These are phyloP conservation scores for Apophysomyces variabilis DNA, from an alignment of 371 early-diverging fungal genomes.

Conservation along the genomic window DNA sequence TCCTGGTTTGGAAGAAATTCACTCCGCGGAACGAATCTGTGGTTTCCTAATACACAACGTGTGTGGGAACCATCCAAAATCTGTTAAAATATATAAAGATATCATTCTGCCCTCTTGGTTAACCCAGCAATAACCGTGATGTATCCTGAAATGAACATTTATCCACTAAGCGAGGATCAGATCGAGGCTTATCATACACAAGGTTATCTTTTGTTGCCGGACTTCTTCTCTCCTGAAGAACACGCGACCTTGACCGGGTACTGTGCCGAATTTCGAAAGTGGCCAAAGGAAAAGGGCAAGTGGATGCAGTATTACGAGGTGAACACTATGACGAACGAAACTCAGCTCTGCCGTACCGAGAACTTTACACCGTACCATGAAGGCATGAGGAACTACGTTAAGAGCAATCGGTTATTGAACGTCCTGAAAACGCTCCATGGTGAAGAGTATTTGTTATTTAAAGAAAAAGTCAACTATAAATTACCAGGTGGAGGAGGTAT, in stretches of 20 bases:
- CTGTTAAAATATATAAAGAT: too few species aligned
- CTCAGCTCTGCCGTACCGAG: slow-evolving; percentile 60
- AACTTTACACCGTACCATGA: slow-evolving; percentile 59
- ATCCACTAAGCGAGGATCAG: slow-evolving; percentile 45
- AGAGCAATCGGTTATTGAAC: slow-evolving; percentile 42
- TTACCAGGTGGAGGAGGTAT: slow-evolving; percentile 60
- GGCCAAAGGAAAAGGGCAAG: slow-evolving; percentile 58
- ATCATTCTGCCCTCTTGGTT: too few species aligned
- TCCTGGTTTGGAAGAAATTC: too few species aligned
- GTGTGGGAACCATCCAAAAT: too few species aligned
- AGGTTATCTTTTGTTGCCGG: slow-evolving; percentile 56
- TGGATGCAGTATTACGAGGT: slow-evolving; percentile 68
- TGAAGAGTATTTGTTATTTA: slow-evolving; percentile 58
- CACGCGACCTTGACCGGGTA: slow-evolving; percentile 37
- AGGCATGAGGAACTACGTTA: slow-evolving; percentile 43
- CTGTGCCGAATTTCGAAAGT: slow-evolving; percentile 45
- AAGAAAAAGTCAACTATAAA: slow-evolving; percentile 66
- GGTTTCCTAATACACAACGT: too few species aligned
- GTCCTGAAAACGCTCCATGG: slow-evolving; percentile 50
- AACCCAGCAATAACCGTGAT: background rate
- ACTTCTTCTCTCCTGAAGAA: slow-evolving; percentile 51
- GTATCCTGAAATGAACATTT: slow-evolving; percentile 28
- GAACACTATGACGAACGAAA: slow-evolving; percentile 40
- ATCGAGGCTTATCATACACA: slow-evolving; percentile 41
- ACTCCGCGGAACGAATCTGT: too few species aligned